Evolutionary conservation across 305 asterid genomes (phyloP).

Genomic region (Fraxinus latifolia): DNA sequence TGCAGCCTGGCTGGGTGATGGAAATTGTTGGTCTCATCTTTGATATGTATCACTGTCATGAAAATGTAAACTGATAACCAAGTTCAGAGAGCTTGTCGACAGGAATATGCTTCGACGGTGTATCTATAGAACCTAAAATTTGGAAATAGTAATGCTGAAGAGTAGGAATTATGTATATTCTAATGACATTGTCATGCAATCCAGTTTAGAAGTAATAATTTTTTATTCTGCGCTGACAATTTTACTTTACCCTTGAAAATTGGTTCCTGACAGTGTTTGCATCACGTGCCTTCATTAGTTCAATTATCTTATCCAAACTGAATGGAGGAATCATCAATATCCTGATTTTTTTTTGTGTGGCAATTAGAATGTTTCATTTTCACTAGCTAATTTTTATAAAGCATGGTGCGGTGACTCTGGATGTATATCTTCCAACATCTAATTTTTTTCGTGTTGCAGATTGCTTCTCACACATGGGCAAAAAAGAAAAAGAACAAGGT

Average conservation of each 20-base stretch:
- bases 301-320: neutral
- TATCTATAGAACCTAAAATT: slow-evolving; percentile 4
- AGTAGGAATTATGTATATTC: neutral
- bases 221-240: neutral
- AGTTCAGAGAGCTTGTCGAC: neutral
- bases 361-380: neutral
- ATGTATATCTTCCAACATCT: neutral
- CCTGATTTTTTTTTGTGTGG: neutral
- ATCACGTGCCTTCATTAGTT: neutral
- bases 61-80: neutral
- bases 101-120: neutral
- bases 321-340: neutral
- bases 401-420: neutral
- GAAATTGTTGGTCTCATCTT: neutral
- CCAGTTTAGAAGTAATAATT: neutral
- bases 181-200: neutral
- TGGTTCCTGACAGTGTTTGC: neutral
- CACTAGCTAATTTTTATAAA: neutral
- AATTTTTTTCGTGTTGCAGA: slow-evolving; percentile 45
- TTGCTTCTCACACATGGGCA: slow-evolving; percentile 79
- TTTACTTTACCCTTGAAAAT: neutral
- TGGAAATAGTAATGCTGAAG: neutral
- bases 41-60: neutral
- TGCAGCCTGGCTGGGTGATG: neutral
- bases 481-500: slow-evolving; percentile 49